Evolutionary conservation across 371 early-diverging fungal genomes (phyloP).

Genomic region (Zopfochytrium polystomum): DNA sequence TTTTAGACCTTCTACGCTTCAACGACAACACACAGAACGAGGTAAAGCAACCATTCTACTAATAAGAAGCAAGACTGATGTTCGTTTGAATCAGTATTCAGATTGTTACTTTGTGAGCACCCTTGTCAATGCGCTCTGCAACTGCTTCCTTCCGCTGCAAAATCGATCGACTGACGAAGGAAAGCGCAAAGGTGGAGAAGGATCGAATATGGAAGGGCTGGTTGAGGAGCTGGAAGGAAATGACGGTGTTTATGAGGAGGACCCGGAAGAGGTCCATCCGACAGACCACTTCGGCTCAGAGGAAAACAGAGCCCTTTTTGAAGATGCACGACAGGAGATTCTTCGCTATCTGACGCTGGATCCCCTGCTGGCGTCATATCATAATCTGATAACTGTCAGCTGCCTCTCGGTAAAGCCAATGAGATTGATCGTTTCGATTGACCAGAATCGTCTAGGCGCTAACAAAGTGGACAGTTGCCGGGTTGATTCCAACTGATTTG

Average conservation of each 20-base stretch:
- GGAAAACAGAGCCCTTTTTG: slow-evolving; percentile 56
- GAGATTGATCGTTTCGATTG: slow-evolving; percentile 3
- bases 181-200: background rate
- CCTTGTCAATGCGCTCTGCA: slow-evolving; percentile 70
- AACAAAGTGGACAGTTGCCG: slow-evolving; percentile 56
- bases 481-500: slow-evolving; percentile 63
- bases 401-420: slow-evolving; percentile 68
- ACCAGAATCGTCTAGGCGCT: slow-evolving; percentile 28
- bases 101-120: slow-evolving; percentile 77
- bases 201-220: slow-evolving; percentile 9
- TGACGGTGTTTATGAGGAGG: slow-evolving; percentile 16
- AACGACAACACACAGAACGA: slow-evolving; percentile 90
- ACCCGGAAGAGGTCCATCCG: slow-evolving; percentile 8
- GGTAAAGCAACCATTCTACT: slow-evolving; percentile 43
- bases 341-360: slow-evolving; percentile 78
- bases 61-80: background rate
- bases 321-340: slow-evolving; percentile 57
- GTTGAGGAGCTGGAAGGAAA: slow-evolving; percentile 49
- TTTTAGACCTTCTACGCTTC: slow-evolving; percentile 74
- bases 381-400: slow-evolving; percentile 76
- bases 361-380: slow-evolving; percentile 77
- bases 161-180: slow-evolving; percentile 1
- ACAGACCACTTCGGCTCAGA: slow-evolving; percentile 12
- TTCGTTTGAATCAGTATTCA: slow-evolving; percentile 56
- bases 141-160: slow-evolving; percentile 47